Conservation (phyloP, 352 stramenopile species). For the Globisporangium lucens region DNA sequence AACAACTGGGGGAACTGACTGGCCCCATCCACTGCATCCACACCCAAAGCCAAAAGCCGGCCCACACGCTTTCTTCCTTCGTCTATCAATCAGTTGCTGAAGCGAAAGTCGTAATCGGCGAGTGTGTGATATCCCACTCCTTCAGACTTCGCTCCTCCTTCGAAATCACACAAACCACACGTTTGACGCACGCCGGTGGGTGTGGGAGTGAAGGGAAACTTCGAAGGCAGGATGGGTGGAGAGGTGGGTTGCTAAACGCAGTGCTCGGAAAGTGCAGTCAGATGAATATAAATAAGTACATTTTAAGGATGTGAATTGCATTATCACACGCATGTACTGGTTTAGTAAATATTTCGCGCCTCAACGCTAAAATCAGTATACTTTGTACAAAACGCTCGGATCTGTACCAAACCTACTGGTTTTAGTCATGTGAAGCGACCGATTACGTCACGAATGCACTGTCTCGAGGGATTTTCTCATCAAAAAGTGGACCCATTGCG, state of each 20-base stretch:
- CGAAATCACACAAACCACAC: constrained; percentile 4
- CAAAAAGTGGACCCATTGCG: no score
- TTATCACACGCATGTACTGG: no score
- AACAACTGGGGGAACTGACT: neutral
- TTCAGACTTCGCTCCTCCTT: neutral
- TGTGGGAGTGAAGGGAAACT: neutral
- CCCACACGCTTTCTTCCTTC: neutral
- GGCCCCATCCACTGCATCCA: neutral
- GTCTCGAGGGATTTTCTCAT: neutral
- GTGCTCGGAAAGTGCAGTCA: no score
- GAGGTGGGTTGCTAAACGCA: neutral
- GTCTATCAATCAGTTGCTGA: neutral
- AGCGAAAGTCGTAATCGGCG: neutral
- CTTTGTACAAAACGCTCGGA: no score
- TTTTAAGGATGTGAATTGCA: no score
- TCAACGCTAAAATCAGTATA: no score
- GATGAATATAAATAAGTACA: neutral
- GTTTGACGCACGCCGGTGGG: neutral
- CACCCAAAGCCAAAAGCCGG: neutral
- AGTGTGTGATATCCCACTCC: neutral
- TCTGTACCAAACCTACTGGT: neutral
- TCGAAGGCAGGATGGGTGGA: neutral
- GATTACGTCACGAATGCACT: neutral
- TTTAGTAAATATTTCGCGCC: no score
- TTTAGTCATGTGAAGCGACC: neutral